phyloP scores from a whole-genome alignment of 331 rosid species.

The Dryas integrifolia region DNA sequence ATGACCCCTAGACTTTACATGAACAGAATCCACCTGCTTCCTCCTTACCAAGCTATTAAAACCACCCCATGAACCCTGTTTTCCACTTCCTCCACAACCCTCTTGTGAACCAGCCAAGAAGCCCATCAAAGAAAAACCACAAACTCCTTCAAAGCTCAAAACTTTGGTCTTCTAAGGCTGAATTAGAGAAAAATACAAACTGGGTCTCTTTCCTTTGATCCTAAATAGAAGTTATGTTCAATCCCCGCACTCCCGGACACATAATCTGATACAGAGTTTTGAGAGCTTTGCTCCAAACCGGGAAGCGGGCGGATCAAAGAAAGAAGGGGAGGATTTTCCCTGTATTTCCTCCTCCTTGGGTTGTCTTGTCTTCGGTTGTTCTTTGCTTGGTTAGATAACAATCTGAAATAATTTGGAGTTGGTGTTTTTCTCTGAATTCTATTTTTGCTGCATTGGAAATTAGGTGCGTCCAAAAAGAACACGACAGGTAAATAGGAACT shows the following conservation, averaged over 20 bases:
- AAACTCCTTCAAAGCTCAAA: neutral
- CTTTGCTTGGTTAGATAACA: neutral
- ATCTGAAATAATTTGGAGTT: neutral
- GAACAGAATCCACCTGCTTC: constrained; percentile 83
- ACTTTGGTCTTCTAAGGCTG: neutral
- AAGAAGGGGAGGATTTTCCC: neutral
- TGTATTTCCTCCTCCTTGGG: neutral
- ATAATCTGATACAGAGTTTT: neutral
- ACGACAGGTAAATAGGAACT: no score
- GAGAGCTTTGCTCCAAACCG: neutral
- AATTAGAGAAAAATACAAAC: neutral
- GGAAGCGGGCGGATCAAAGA: constrained; percentile 19
- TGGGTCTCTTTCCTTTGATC: neutral
- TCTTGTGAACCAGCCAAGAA: constrained; percentile 34
- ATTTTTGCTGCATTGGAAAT: neutral
- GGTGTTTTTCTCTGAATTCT: neutral
- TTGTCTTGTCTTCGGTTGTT: no score
- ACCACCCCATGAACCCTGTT: constrained; percentile 31
- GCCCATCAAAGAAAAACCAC: constrained; percentile 36
- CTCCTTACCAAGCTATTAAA: constrained; percentile 62
- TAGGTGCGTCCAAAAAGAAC: neutral
- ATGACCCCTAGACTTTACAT: constrained; percentile 32
- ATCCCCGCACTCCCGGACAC: constrained; percentile 22
- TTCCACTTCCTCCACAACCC: constrained; percentile 27
- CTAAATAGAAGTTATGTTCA: neutral